Evolutionary conservation across 164 flowering plant genomes (phyloP), one percentile per base, ranked within the genome.

Genomic region (Macadamia integrifolia): DNA sequence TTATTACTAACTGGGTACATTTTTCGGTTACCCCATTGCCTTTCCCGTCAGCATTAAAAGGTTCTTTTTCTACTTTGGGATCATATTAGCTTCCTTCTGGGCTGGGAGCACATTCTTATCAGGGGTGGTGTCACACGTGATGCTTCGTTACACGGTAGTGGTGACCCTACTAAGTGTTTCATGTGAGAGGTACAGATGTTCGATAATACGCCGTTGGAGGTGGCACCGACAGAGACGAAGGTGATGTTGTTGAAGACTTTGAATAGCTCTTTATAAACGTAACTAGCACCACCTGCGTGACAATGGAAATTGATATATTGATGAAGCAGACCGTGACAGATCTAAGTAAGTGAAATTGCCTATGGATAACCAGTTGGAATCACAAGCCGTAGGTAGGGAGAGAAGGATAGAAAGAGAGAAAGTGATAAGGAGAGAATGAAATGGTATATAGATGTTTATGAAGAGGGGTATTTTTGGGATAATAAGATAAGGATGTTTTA

Each of bases 91-190:
- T 35, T 76, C 97, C 0, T 91, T 93, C 69, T 93, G 97, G 97
- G 97, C 95, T 6, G 98, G 97, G 0, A 88, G 80, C 75, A 91
- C 98, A 4, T 93, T 93, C 77, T 82, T 93, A 14, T 91, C 98
- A 1, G 97, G 97, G 6, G 76, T 93, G 6, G 85, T 93, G 9
- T 75, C 96, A 1, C 84, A 89, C 57, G 97, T 88, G 3, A 89
- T 91, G 90, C 23, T 93, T 8, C 97, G 98, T 0, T 93, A 78
- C 85, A 82, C 89, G 0, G 85, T 91, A 1, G 96, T 91, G 8
- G 90, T 93, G 82, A 87, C 55, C 77, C 87, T 0, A 56, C 15
- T 0, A 87, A 79, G 65, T 93, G 97, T 71, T 91, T 91, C 68
- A 83, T 86, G 0, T 66, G 81, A 23, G 98, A 97, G 1, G 66